Evolutionary conservation across 2,329 filamentous ascomycete genomes (phyloP).

Genomic region (Alternaria arborescens): DNA sequence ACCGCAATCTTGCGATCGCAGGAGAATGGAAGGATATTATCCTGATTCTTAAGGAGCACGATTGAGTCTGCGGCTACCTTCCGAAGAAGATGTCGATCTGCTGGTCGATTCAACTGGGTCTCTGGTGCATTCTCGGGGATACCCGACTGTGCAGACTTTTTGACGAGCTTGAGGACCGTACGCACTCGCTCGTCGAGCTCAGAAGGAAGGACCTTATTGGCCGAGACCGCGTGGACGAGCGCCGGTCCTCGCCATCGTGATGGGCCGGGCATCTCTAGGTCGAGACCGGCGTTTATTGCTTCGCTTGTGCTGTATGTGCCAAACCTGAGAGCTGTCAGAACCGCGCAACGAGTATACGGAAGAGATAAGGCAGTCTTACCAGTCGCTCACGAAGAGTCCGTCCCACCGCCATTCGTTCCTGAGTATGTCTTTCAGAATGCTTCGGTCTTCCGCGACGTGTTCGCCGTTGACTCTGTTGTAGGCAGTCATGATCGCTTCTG

Average conservation of each 20-base stretch:
- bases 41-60: not conserved
- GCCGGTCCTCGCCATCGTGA: slow-evolving; percentile 4
- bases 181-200: slow-evolving; percentile 12
- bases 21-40: not conserved
- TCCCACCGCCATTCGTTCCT: slow-evolving; percentile 56
- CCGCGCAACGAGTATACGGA: not conserved
- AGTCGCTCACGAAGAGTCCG: slow-evolving; percentile 49
- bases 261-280: slow-evolving; percentile 43
- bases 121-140: not conserved
- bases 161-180: slow-evolving; percentile 60
- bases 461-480: slow-evolving; percentile 28
- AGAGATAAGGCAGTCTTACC: slow-evolving; percentile 12
- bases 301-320: slow-evolving; percentile 26
- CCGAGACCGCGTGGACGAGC: not conserved
- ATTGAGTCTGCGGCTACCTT: not conserved
- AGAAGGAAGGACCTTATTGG: slow-evolving; percentile 52
- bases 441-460: slow-evolving; percentile 43
- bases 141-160: slow-evolving; percentile 41
- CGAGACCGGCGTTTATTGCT: slow-evolving; percentile 31
- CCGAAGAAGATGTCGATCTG: not conserved
- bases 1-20: slow-evolving; percentile 60
- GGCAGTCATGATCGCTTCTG: slow-evolving; percentile 62
- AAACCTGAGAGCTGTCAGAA: not conserved
- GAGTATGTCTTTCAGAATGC: slow-evolving; percentile 56
- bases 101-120: not conserved